Evolutionary conservation across 2,329 filamentous ascomycete genomes (phyloP).

Genomic region (Leptographium procerum): DNA sequence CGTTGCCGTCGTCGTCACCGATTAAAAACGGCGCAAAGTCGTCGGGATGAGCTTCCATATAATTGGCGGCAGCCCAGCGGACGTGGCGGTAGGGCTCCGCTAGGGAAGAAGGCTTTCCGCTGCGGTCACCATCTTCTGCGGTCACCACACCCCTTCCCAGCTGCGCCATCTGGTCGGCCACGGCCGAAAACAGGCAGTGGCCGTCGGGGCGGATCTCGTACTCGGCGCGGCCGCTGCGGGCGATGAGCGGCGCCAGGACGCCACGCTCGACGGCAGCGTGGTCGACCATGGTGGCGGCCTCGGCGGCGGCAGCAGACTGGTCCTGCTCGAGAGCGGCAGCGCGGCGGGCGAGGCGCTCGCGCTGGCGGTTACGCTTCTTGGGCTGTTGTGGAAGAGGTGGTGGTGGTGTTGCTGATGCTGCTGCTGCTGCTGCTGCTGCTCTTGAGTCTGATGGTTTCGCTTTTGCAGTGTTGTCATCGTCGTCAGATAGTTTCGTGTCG

Average conservation of each 20-base stretch:
- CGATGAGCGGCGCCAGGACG: constrained; percentile 59
- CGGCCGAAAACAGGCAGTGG: constrained; percentile 86
- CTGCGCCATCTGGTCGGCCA: constrained; percentile 68
- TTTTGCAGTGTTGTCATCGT: too few relatives aligned
- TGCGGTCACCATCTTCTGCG: background rate
- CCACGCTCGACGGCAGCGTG: constrained; percentile 57
- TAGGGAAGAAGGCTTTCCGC: constrained; percentile 11
- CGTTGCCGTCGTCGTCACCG: constrained; percentile 2
- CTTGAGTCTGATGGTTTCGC: too few relatives aligned
- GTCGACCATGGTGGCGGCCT: constrained; percentile 66
- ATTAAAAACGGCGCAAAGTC: constrained; percentile 67
- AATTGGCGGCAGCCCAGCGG: constrained; percentile 60
- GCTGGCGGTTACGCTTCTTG: constrained; percentile 82
- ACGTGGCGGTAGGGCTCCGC: constrained; percentile 27
- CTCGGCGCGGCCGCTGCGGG: constrained; percentile 53
- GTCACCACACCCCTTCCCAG: constrained; percentile 31
- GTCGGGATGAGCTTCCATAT: constrained; percentile 61
- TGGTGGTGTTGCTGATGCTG: constrained; percentile 5
- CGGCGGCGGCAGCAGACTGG: constrained; percentile 55
- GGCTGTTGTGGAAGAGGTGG: constrained; percentile 10
- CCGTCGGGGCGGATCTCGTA: constrained; percentile 79
- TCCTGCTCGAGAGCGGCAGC: constrained; percentile 72
- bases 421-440: constrained; percentile 2
- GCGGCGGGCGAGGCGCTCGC: constrained; percentile 78
- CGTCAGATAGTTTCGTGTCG: constrained; percentile 9